A percentile compares a stretch with the other conserved stretches of the same genome.
phyloP scores from a whole-genome alignment of 2,329 filamentous ascomycete species.

The Domatiomyces globalis region DNA sequence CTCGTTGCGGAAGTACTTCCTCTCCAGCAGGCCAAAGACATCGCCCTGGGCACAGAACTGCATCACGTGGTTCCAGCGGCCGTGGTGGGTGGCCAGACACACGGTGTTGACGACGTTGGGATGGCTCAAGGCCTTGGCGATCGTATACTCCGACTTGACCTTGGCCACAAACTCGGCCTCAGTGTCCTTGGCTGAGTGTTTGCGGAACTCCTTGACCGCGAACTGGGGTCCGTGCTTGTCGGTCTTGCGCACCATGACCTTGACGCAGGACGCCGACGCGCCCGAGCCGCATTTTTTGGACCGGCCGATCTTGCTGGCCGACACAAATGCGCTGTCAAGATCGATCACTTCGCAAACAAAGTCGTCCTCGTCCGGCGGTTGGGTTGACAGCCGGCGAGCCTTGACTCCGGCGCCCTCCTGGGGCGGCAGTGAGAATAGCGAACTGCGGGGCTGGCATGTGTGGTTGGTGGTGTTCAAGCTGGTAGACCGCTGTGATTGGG shows the following conservation, averaged over 20 bases:
- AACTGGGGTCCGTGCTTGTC: constrained; percentile 30
- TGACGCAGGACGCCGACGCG: constrained; percentile 61
- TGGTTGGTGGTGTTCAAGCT: constrained; percentile 8
- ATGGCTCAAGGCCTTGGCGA: constrained; percentile 71
- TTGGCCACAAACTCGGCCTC: constrained; percentile 45
- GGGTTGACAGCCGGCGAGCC: constrained; percentile 61
- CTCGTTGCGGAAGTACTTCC: constrained; percentile 50
- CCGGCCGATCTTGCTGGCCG: constrained; percentile 55
- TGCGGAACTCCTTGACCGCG: constrained; percentile 91
- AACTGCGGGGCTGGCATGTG: constrained; percentile 1
- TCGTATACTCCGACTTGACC: constrained; percentile 81
- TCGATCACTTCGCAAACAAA: constrained; percentile 58
- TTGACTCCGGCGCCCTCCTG: constrained; percentile 62
- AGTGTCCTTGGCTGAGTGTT: neutral
- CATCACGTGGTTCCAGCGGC: constrained; percentile 84
- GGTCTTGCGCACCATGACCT: constrained; percentile 61
- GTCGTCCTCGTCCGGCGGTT: constrained; percentile 48
- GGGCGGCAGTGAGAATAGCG: constrained; percentile 40
- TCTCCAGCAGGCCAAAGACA: constrained; percentile 59
- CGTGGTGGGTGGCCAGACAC: constrained; percentile 58
- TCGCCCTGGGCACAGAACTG: constrained; percentile 78
- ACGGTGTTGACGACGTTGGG: constrained; percentile 77
- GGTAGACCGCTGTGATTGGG: constrained; percentile 3
- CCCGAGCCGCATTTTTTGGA: constrained; percentile 68
- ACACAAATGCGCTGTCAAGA: constrained; percentile 55